A percentile compares a stretch with the other conserved stretches of the same genome.
Conservation (phyloP, 306 rosid genomes). For the Pterocarpus macrocarpus region DNA sequence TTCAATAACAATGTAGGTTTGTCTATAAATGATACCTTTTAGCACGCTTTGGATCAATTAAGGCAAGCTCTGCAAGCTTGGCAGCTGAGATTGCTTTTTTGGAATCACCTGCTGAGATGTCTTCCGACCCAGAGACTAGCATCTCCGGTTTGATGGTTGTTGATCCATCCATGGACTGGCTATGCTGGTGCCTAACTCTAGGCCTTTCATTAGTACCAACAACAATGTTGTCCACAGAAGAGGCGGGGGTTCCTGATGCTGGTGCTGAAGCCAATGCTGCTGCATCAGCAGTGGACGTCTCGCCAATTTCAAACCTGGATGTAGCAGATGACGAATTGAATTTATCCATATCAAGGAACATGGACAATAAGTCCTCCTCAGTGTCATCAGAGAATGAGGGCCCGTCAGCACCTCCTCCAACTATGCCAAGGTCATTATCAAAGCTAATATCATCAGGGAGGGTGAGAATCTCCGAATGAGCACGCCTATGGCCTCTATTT, state of each 20-base stretch:
- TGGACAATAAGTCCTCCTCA: slow-evolving; percentile 74
- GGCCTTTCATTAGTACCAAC: slow-evolving; percentile 62
- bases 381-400: slow-evolving; percentile 77
- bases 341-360: slow-evolving; percentile 86
- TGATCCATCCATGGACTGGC: slow-evolving; percentile 89
- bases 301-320: slow-evolving; percentile 61
- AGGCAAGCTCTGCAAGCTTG: slow-evolving; percentile 84
- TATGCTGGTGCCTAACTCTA: slow-evolving; percentile 81
- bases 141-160: slow-evolving; percentile 71
- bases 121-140: slow-evolving; percentile 66
- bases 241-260: slow-evolving; percentile 40
- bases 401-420: slow-evolving; percentile 73
- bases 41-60: slow-evolving; percentile 89
- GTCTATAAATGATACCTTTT: slow-evolving; percentile 64
- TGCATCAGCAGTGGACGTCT: slow-evolving; percentile 56
- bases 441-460: slow-evolving; percentile 83
- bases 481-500: slow-evolving; percentile 82
- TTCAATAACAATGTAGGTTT: slow-evolving; percentile 5
- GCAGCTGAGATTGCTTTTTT: slow-evolving; percentile 78
- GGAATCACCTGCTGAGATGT: slow-evolving; percentile 59
- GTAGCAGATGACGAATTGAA: slow-evolving; percentile 75
- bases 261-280: slow-evolving; percentile 31
- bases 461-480: slow-evolving; percentile 83
- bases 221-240: slow-evolving; percentile 48
- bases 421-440: slow-evolving; percentile 72